phyloP scores from a whole-genome alignment of 1,139 yeast genomes.

The Magnusiomyces fungicola region DNA sequence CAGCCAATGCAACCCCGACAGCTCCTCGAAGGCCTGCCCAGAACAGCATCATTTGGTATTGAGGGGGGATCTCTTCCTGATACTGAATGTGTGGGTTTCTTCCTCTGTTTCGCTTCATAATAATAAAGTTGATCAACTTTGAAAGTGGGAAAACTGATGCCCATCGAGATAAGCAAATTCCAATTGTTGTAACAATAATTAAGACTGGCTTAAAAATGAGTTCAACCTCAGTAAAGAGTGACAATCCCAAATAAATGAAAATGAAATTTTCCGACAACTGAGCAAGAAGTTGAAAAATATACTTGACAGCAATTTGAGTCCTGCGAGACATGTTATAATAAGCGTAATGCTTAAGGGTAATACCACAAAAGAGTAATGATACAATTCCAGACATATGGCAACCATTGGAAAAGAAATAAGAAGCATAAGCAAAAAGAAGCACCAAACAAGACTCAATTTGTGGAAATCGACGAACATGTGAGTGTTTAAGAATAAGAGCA shows the following conservation, averaged over 20 bases:
- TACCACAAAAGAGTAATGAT: slow-evolving; percentile 89
- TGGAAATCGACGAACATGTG: slow-evolving; percentile 88
- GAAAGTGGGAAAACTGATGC: slow-evolving; percentile 95
- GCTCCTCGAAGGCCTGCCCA: slow-evolving; percentile 99
- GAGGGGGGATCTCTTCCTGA: slow-evolving; percentile 91
- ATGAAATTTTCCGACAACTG: slow-evolving; percentile 95
- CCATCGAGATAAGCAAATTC: slow-evolving; percentile 95
- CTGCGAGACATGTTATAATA: slow-evolving; percentile 95
- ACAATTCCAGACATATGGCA: slow-evolving; percentile 99
- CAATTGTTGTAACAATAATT: slow-evolving; percentile 80
- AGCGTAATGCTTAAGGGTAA: slow-evolving; percentile 93
- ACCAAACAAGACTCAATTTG: slow-evolving; percentile 94
- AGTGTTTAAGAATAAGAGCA: slow-evolving; percentile 83
- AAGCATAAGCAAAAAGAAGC: slow-evolving; percentile 83
- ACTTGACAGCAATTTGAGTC: slow-evolving; percentile 93
- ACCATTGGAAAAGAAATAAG: slow-evolving; percentile 96
- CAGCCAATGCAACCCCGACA: slow-evolving; percentile 97
- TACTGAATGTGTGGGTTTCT: slow-evolving; percentile 20
- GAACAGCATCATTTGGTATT: slow-evolving; percentile 97
- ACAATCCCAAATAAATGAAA: slow-evolving; percentile 88
- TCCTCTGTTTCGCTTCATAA: slow-evolving; percentile 42
- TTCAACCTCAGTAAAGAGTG: slow-evolving; percentile 92
- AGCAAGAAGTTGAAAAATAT: slow-evolving; percentile 86
- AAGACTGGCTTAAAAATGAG: slow-evolving; percentile 88
- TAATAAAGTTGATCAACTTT: slow-evolving; percentile 70